A percentile compares a stretch with the other conserved stretches of the same genome.
These are phyloP conservation scores for Trifolium repens DNA, from an alignment of 306 rosid genomes.

Conservation along the genomic window DNA sequence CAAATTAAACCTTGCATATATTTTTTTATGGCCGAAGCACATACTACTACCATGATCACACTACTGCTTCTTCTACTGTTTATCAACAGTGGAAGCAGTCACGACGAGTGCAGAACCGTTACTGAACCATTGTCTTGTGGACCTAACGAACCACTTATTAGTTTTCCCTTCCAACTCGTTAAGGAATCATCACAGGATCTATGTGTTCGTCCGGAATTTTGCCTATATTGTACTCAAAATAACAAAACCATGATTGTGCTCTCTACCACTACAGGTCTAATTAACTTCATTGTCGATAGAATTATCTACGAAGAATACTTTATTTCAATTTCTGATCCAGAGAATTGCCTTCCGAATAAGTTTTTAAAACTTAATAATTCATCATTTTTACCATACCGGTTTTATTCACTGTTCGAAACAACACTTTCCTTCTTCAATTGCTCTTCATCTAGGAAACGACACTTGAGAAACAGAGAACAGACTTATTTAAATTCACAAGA, in stretches of 20 bases:
- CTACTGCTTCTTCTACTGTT: neutral
- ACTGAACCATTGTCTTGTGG: neutral
- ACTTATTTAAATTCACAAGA: neutral
- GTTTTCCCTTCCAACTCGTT: conserved; percentile 8
- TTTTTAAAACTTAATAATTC: neutral
- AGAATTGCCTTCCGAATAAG: neutral
- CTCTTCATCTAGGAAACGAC: neutral
- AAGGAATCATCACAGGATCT: neutral
- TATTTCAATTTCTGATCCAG: neutral
- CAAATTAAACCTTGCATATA: neutral
- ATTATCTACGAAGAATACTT: neutral
- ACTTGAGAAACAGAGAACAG: neutral
- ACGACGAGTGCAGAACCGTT: neutral
- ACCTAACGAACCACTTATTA: neutral
- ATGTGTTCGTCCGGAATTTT: neutral
- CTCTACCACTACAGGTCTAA: neutral
- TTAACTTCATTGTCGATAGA: neutral
- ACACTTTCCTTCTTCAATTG: neutral
- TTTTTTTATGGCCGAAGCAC: neutral
- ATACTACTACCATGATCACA: neutral
- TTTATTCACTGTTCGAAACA: neutral
- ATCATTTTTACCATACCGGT: neutral
- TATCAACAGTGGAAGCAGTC: neutral
- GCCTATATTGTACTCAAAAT: neutral
- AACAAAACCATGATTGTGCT: neutral